These are phyloP conservation scores for Urtica urens DNA, from an alignment of 306 rosid species.

Conservation along the genomic window DNA sequence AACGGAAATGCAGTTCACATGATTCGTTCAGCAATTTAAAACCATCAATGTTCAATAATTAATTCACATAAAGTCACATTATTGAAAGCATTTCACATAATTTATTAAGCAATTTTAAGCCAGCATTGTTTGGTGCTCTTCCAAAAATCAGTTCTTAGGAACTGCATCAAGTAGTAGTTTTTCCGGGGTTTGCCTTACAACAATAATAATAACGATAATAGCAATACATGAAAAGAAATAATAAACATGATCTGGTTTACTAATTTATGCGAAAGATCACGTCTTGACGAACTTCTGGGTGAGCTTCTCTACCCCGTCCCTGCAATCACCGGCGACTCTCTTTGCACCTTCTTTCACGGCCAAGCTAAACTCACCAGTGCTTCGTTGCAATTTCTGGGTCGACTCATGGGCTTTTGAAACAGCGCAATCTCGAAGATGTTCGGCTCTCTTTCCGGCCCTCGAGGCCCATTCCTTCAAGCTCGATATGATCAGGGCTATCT, in stretches of 20 bases:
- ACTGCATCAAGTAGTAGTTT: neutral
- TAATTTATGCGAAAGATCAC: constrained; percentile 17
- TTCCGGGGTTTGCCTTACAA: constrained; percentile 2
- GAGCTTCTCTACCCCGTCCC: constrained; percentile 86
- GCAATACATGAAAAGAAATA: neutral
- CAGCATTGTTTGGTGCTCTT: too few relatives aligned
- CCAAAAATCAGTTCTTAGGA: constrained; percentile 1
- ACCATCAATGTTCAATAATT: too few relatives aligned
- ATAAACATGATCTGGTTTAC: neutral
- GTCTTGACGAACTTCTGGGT: constrained; percentile 79
- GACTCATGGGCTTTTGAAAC: constrained; percentile 43
- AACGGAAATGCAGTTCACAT: too few relatives aligned
- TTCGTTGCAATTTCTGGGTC: constrained; percentile 47
- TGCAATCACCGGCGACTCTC: constrained; percentile 69
- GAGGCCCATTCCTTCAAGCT: constrained; percentile 48
- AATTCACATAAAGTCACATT: too few relatives aligned
- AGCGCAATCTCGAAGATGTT: constrained; percentile 36
- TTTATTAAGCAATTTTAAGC: too few relatives aligned
- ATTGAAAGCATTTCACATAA: too few relatives aligned
- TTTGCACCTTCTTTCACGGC: constrained; percentile 61
- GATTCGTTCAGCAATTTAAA: too few relatives aligned
- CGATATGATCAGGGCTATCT: constrained; percentile 40
- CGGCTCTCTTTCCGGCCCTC: constrained; percentile 43
- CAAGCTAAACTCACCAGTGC: constrained; percentile 42
- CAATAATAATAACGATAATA: neutral